Evolutionary conservation across 148 eudicot species (phyloP).

Genomic region (Cornus controversa): DNA sequence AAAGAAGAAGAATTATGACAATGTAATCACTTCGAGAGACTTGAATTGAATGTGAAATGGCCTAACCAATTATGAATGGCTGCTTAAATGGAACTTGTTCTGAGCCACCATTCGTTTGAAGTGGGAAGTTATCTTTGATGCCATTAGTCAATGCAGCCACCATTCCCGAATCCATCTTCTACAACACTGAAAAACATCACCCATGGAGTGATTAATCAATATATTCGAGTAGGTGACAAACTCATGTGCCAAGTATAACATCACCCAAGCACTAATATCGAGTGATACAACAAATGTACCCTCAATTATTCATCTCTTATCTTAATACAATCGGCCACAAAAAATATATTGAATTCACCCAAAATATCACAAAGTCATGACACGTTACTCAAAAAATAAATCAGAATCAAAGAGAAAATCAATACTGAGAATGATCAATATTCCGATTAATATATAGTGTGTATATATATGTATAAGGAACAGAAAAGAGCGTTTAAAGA

Average conservation of each 20-base stretch:
- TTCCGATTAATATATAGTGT: background rate
- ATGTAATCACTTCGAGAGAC: background rate
- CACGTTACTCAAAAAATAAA: background rate
- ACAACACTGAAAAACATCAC: background rate
- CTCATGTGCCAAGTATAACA: background rate
- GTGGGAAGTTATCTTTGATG: background rate
- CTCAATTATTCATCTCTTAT: background rate
- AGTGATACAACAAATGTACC: background rate
- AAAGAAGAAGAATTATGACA: background rate
- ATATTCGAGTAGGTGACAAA: background rate
- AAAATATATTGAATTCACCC: background rate
- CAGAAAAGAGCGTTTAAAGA: background rate
- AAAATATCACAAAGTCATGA: background rate
- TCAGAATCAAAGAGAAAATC: background rate
- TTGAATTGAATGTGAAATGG: no score
- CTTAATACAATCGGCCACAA: background rate
- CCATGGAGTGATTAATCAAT: background rate
- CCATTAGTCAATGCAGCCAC: conserved; percentile 7
- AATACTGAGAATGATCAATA: background rate
- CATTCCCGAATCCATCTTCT: conserved; percentile 16
- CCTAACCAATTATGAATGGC: conserved; percentile 28
- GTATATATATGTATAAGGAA: no score
- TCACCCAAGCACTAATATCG: background rate
- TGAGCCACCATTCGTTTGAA: background rate
- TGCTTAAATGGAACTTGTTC: conserved; percentile 9